Base-by-base conservation (phyloP, 441 rosid species). In the Biscutella auriculata region DNA sequence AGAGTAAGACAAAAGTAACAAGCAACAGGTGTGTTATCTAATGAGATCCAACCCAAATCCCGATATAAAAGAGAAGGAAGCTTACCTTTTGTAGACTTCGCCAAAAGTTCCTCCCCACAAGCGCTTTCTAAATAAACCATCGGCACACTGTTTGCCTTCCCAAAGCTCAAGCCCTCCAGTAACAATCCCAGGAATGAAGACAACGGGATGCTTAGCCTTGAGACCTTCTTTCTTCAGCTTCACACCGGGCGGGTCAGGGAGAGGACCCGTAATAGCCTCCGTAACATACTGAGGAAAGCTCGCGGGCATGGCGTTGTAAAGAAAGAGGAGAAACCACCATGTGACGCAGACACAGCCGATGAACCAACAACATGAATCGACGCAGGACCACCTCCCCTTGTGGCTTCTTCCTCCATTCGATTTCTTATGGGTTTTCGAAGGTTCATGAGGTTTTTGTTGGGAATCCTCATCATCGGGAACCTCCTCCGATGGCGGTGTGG, bases 91-190 rank as follows among this genome's bases (percentile, higher is more conserved):
- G 55, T 84, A 84, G 9, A 85, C 86, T 60, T 88, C 98, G 33
- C 95, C 92, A 57, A 93, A 93, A 26, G 92, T 83, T 42, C 97
- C 97, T 40, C 98, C 98, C 98, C 97, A 93, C 57, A 93, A 76
- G 15, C 97, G 77, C 55, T 88, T 88, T 67, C 98, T 67, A 62
- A 93, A 93, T 71, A 93, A 62, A 10, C 92, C 95, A 32, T 83
- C 97, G 25, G 97, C 92, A 19, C 97, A 92, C 6, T 70, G 84
- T 5, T 77, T 82, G 2, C 98, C 98, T 61, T 92, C 95, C 98
- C 98, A 92, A 66, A 92, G 69, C 83, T 88, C 98, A 46, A 92
- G 87, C 4, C 98, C 98, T 0, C 88, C 95, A 0, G 98, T 92
- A 21, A 92, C 90, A 51, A 92, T 92, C 58, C 98, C 98, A 2